Conservation (phyloP, 345 rosid species). For the Dipteronia dyeriana region DNA sequence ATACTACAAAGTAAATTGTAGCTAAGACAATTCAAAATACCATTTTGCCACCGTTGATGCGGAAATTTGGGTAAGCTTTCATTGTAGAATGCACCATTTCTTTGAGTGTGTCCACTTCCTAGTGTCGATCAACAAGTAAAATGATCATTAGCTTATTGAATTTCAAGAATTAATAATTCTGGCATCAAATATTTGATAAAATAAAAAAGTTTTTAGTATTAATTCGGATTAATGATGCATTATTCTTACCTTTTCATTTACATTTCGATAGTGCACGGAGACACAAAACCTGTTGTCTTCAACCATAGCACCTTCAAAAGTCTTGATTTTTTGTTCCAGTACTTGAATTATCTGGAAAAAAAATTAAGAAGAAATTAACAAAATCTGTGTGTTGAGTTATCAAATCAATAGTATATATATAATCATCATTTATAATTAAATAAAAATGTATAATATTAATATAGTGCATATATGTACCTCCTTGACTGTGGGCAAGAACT, state of each 20-base stretch:
- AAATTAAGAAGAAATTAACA: background rate
- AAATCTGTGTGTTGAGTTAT: background rate
- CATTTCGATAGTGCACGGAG: constrained; percentile 56
- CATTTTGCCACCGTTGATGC: constrained; percentile 44
- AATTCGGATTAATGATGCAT: background rate
- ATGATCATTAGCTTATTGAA: no score
- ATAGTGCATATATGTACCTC: constrained; percentile 31
- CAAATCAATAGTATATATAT: background rate
- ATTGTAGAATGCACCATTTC: constrained; percentile 42
- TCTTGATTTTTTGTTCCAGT: constrained; percentile 29
- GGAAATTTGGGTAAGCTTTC: constrained; percentile 39
- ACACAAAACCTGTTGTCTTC: constrained; percentile 55
- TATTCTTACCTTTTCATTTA: constrained; percentile 37
- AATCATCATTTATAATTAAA: background rate
- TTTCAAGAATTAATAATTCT: no score
- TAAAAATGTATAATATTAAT: background rate
- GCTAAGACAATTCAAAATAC: constrained; percentile 12
- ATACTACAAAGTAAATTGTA: no score
- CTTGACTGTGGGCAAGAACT: constrained; percentile 45
- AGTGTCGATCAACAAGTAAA: background rate
- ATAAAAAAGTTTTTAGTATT: background rate
- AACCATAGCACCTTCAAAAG: constrained; percentile 41
- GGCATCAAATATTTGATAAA: no score
- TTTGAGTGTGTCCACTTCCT: constrained; percentile 37
- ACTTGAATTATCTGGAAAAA: constrained; percentile 29